Base-by-base conservation (phyloP, 2,329 filamentous ascomycete species). In the Parascedosporium putredinis region DNA sequence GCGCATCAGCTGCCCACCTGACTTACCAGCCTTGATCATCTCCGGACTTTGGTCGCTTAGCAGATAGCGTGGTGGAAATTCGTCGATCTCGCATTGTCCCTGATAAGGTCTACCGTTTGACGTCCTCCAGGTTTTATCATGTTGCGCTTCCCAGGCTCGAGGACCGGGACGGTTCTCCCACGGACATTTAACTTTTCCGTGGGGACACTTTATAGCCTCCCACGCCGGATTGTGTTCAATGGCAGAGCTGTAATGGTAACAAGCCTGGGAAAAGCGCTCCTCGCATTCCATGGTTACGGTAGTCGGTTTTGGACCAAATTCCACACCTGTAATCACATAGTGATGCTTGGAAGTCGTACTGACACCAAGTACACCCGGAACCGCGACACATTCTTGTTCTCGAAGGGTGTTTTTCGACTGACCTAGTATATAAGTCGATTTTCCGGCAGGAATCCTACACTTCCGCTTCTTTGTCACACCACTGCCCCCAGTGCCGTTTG, bases 221-320 rank as follows among this genome's bases (percentile, higher is more conserved):
- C 51, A 55, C 10, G 33, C n/a, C 24, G 44, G 49, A 29, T 55
- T 53, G 6, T 52, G 42, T 23, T 36, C 29, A 24, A 55, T 57
- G 38, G 52, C 57, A 1, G 56, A 58, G 42, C 53, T 55, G 51
- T 59, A 59, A 44, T 58, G 56, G 46, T 53, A 54, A 49, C 57
- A 59, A n/a, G 57, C 57, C 47, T 59, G 57, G 23, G 51, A 47
- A 47, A 49, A 56, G 27, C 44, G 9, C 7, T 34, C 10, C 12
- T n/a, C 27, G 51, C 56, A 58, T 2, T 42, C 50, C 20, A 22
- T 49, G 4, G 45, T 29, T 4, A 57, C 53, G 6, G 42, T 45
- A 2, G 51, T 54, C 12, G 52, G 25, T 51, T 7, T 36, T 36
- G 33, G 8, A 36, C 33, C 33, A 16, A 16, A 58, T 4, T 24